Conservation (phyloP, 495 filamentous ascomycete species). For the Lophium mytilinum region DNA sequence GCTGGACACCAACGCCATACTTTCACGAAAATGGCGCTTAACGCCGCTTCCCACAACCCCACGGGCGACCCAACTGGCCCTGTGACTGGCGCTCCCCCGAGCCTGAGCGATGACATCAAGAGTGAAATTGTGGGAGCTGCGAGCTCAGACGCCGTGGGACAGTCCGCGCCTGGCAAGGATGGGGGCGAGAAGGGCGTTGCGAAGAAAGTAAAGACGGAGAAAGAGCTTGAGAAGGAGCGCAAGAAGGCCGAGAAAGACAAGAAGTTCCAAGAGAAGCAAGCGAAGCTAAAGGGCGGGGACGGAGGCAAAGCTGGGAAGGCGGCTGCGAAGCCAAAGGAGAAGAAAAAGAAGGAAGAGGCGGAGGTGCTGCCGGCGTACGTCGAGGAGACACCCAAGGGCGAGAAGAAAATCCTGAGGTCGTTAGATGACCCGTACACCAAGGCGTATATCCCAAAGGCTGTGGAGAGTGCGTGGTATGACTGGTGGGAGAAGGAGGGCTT, state of each 20-base stretch:
- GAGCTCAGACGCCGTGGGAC: conserved; percentile 31
- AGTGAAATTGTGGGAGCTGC: conserved; percentile 26
- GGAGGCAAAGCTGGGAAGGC: conserved; percentile 24
- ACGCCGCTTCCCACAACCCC: conserved; percentile 26
- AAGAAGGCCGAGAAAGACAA: conserved; percentile 53
- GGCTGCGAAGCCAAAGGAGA: conserved; percentile 40
- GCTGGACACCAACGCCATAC: conserved; percentile 1
- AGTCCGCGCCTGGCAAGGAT: conserved; percentile 32
- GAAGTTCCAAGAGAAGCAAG: conserved; percentile 54
- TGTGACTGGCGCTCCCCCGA: conserved; percentile 18
- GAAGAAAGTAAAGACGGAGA: conserved; percentile 37
- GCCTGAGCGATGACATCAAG: conserved; percentile 18
- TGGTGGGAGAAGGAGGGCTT: conserved; percentile 60
- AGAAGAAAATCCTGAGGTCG: conserved; percentile 38
- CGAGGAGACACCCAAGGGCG: conserved; percentile 34
- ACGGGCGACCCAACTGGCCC: conserved; percentile 29
- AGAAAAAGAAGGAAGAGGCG: conserved; percentile 41
- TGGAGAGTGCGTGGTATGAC: conserved; percentile 49
- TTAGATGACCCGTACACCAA: conserved; percentile 38
- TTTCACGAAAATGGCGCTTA: conserved; percentile 24
- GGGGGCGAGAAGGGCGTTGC: conserved; percentile 30
- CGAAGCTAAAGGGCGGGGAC: conserved; percentile 38
- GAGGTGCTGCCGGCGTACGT: conserved; percentile 32
- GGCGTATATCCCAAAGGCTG: conserved; percentile 49
- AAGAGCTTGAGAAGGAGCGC: conserved; percentile 48